A percentile compares a stretch with the other conserved stretches of the same genome.
phyloP scores from a whole-genome alignment of 768 basidiomycete species.

The Stropharia rugosoannulata region DNA sequence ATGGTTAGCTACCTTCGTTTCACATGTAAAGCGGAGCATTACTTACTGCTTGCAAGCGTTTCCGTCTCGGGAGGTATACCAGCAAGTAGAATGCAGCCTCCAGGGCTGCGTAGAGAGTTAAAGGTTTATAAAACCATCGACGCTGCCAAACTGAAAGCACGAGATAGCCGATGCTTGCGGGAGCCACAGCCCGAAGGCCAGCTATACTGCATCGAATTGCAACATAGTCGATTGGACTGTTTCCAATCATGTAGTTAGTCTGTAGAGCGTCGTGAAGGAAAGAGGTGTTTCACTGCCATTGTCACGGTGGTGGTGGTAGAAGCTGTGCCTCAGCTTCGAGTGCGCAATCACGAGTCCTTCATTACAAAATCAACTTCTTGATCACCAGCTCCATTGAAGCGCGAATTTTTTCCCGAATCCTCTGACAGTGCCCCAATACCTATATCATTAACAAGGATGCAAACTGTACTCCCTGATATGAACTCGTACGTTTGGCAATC shows the following conservation, averaged over 20 bases:
- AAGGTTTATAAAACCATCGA: conserved; percentile 20
- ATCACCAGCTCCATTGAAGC: too few species aligned
- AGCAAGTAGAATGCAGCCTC: conserved; percentile 51
- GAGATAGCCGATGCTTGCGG: conserved; percentile 43
- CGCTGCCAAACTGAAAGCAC: conserved; percentile 16
- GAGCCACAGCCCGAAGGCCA: conserved; percentile 46
- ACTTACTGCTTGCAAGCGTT: conserved; percentile 47
- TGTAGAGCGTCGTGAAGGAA: too few species aligned
- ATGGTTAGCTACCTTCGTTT: neutral
- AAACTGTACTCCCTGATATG: too few species aligned
- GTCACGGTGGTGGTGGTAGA: too few species aligned
- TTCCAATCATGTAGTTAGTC: conserved; percentile 40
- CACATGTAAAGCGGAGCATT: conserved; percentile 5
- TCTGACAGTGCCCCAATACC: too few species aligned
- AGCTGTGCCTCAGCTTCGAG: too few species aligned
- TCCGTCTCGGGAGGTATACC: conserved; percentile 47
- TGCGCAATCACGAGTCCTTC: too few species aligned
- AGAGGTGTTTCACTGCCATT: too few species aligned
- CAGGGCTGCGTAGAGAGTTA: conserved; percentile 29
- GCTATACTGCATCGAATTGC: conserved; percentile 48
- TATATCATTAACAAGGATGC: too few species aligned
- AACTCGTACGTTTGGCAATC: too few species aligned
- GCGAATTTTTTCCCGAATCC: too few species aligned
- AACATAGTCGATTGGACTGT: conserved; percentile 47
- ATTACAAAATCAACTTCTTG: too few species aligned